Evolutionary conservation across 768 basidiomycete genomes (phyloP), one percentile per base, ranked within the genome.

Genomic region (Trametopsis cervina): DNA sequence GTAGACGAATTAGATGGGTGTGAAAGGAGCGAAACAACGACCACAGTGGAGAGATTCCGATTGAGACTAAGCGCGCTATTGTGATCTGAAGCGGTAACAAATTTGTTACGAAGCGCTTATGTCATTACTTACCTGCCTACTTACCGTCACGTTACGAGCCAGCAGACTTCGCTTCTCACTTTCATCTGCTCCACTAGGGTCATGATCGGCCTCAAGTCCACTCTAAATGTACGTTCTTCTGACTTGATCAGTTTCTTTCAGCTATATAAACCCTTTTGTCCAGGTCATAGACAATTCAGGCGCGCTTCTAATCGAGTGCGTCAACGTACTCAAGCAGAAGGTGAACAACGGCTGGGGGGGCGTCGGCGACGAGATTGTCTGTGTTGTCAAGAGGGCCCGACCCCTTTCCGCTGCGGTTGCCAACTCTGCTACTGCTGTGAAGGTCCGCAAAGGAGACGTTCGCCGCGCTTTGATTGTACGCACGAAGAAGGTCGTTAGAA

Each of bases 241-340:
- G 13, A 38, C 27, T 35, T 18, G n/a, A 17, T 6, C 23, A 15
- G 20, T 27, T 37, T 43, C 26, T 33, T 53, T 5, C 12, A 20
- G 17, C 23, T 12, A 27, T 22, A 54, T 46, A 10, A 51, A 13
- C 7, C n/a, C 24, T 26, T 13, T n/a, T 27, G 27, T 36, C 48
- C 56, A 92, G 89, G 84, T 91, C 55, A 96, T 98, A 65, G 95
- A 98, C 74, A 98, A 98, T 67, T 93, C 95, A 4, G 95, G 95
- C 25, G 94, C 91, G 5, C 75, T 97, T 53, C 71, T 95, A 52
- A 84, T 93, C 36, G 95, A 97, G 73, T 96, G 93, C 61, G 90
- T 98, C 63, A 96, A 97, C 66, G 81, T 98, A 23, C 75, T 96
- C 49, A 97, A 97, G 67, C 83, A 89, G 63, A 98, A 97, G 67